Conservation (phyloP, 2,329 filamentous ascomycete species). For the Orbilia javanica region DNA sequence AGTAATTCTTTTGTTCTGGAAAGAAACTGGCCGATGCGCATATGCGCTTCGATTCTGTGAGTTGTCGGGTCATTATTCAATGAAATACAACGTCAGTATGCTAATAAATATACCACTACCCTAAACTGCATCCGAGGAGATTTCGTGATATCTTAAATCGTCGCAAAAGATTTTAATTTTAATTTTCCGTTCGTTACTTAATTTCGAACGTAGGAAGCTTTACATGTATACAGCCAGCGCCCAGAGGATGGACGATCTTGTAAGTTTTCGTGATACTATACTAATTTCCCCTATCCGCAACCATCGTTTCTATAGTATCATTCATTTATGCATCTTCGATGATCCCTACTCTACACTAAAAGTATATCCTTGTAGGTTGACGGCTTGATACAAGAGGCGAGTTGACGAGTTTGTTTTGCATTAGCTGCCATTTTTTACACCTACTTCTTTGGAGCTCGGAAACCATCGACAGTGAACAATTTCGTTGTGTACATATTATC, state of each 20-base stretch:
- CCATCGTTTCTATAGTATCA: not conserved
- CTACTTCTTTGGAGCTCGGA: slow-evolving; percentile 11
- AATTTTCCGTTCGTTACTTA: no score
- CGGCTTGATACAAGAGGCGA: not conserved
- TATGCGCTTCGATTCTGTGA: no score
- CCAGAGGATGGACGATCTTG: not conserved
- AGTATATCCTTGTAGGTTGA: not conserved
- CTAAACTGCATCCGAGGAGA: no score
- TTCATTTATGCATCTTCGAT: not conserved
- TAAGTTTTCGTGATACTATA: not conserved
- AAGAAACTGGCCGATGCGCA: no score
- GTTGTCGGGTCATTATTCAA: no score
- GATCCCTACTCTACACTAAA: not conserved
- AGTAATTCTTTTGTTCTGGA: no score
- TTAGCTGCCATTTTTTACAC: slow-evolving; percentile 2
- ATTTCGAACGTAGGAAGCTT: no score
- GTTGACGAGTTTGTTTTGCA: slow-evolving; percentile 9
- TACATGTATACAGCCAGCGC: no score
- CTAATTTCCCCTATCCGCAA: not conserved
- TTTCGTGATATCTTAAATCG: no score
- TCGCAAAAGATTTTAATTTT: no score
- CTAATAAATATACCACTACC: no score
- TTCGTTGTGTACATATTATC: not conserved
- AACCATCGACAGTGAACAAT: not conserved
- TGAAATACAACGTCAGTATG: no score